These are phyloP conservation scores for Fusarium irregulare DNA, from an alignment of 2,329 filamentous ascomycete species.

Conservation along the genomic window DNA sequence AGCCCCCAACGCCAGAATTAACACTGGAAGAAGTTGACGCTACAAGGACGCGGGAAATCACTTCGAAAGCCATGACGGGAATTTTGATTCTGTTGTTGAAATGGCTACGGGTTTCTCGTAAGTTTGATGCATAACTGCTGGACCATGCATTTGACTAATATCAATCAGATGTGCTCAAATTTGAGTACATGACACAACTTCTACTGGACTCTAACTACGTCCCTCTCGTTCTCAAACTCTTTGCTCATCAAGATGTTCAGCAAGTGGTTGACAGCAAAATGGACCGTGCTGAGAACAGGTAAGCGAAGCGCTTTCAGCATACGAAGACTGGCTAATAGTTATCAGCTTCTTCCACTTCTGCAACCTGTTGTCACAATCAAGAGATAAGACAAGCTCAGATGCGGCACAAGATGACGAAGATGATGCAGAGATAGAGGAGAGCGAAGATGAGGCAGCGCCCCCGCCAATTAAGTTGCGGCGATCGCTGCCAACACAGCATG, in stretches of 20 bases:
- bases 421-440: constrained; percentile 56
- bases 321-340: constrained; percentile 8
- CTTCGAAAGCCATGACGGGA: constrained; percentile 90
- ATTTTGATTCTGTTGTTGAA: constrained; percentile 89
- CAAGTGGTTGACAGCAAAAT: constrained; percentile 87
- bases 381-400: constrained; percentile 51
- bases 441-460: constrained; percentile 83
- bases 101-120: constrained; percentile 96
- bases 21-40: constrained; percentile 83
- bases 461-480: constrained; percentile 79
- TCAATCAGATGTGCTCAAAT: constrained; percentile 84
- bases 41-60: constrained; percentile 84
- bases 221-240: constrained; percentile 89
- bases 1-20: constrained; percentile 57
- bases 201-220: constrained; percentile 95
- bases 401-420: constrained; percentile 52
- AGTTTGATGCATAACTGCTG: constrained; percentile 51
- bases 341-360: constrained; percentile 91
- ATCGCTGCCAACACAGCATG: constrained; percentile 55
- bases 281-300: constrained; percentile 86
- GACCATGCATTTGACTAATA: constrained; percentile 25
- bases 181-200: constrained; percentile 94
- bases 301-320: constrained; percentile 40
- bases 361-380: constrained; percentile 71
- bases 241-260: constrained; percentile 94